Evolutionary conservation across 805 yeast species (phyloP), one percentile per base, ranked within the genome.

Genomic region (Myxozyma neotropica): DNA sequence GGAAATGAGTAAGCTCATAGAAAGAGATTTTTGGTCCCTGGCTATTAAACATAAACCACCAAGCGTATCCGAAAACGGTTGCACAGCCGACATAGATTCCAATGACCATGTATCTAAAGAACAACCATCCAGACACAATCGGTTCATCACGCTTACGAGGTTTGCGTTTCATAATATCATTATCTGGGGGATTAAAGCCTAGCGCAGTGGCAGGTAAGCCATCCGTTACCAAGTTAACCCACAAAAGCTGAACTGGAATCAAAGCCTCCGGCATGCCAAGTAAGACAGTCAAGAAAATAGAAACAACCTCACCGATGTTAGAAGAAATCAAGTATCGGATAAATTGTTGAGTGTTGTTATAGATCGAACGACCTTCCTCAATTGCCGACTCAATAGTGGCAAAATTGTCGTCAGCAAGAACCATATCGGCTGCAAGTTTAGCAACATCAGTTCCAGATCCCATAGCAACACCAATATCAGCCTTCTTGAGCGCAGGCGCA

Each of bases 401-500:
- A 67, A 81, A 81, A 68, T 81, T 82, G 57, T 75, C 76, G 67
- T 82, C 85, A 26, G 82, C 82, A 46, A 82, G 71, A 15, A 82
- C 83, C 71, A 82, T 78, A 70, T 82, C 85, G 17, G 83, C 78
- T 1, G 86, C 85, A 55, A 81, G 78, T 65, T 82, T 80, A 3
- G 86, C 86, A 23, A 82, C 85, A 69, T 82, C 86, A 0, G 85
- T 81, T 13, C 85, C 86, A 51, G 82, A 78, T 1, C 86, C 86
- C 86, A 83, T 83, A 12, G 85, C 81, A 66, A 83, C 78, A 56
- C 87, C 87, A 57, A 83, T 83, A 69, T 83, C 86, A 4, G 87
- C 86, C 58, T 78, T 79, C 69, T 81, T 83, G 66, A 83, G 73
- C 4, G 87, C 84, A 6, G 87, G 87, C 0, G 86, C 83, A 70